Evolutionary conservation across 768 basidiomycete species (phyloP), one percentile per base, ranked within the genome.

Genomic region (Leccinum truebloodii): DNA sequence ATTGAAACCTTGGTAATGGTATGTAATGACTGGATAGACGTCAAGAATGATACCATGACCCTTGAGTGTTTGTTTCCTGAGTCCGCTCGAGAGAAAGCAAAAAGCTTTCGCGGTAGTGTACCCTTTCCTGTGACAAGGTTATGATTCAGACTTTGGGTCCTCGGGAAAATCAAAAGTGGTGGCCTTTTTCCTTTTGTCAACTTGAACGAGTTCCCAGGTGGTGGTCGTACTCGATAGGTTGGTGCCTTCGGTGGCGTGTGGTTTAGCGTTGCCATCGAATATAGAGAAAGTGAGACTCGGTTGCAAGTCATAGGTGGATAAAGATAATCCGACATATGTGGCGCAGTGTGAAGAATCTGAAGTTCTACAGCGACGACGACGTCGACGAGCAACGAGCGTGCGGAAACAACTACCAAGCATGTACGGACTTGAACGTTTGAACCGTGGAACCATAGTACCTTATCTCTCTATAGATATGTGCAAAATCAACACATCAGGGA

Each of bases 141-240:
- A n/a, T n/a, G 41, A 41, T 41, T 41, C 41, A n/a, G 18, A n/a
- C 37, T 86, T 90, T 10, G 94, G 94, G 75, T 95, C 94, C 57
- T 90, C 85, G 1, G 89, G 88, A 44, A 87, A 82, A 66, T 94
- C 92, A 68, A 92, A 93, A 22, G 89, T 75, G 52, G 90, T 88
- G 55, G 89, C 92, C 73, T 87, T 89, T 79, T 39, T 94, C 92
- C 73, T 87, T 92, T 67, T 85, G 87, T 90, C 91, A 26, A 26
- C 26, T 30, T 9, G 28, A 94, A 71, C 91, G 90, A 63, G 91
- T 93, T 57, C 90, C 89, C 13, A 87, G 71, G 24, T 83, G 87
- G 3, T 74, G n/a, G n/a, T n/a, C 76, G 72, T 92, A 92, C 75
- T 85, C 80, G 72, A 86, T 81, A 18, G 87, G 85, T 26, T 35